Base-by-base conservation (phyloP, 2,329 filamentous ascomycete genomes). In the Grosmannia penicillata region DNA sequence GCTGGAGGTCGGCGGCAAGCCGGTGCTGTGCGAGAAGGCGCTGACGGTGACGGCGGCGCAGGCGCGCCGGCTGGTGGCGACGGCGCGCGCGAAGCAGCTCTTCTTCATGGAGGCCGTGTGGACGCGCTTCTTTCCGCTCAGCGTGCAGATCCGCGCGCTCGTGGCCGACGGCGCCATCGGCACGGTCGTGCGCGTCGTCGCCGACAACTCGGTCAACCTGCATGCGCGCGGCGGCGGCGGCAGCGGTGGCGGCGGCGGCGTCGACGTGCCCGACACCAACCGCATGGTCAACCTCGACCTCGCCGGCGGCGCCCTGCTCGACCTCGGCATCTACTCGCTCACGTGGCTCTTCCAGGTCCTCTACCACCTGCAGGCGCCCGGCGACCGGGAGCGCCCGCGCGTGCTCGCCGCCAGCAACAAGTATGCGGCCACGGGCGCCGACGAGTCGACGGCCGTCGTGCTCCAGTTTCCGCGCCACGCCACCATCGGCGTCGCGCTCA, bases 311-410 rank as follows among this genome's bases (percentile, higher is more conserved):
- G 80, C 78, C 2, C 63, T 93, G 39, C 69, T 94, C 36, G 86
- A 94, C 57, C 65, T 94, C 41, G 86, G 86, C 44, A 81, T 94
- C 57, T 94, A 94, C 63, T 75, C 82, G 33, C 61, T 94, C 44
- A 93, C 84, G 24, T 94, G 86, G 86, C 71, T 91, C 36, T 93
- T 89, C 68, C 84, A 93, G 60, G 80, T 79, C 32, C 69, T 93
- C 22, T 93, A 93, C 60, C 82, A 86, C 56, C 74, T 81, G 4
- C 80, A 87, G 52, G 68, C 77, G 2, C 38, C 39, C 47, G 23
- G 70, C 19, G 63, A 71, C 38, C 81, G 84, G 48, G 71, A 83
- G 56, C 53, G 70, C 1, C 86, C 86, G 6, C 68, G 63, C 32
- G 76, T 91, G 4, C 61, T 75, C 9, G 70, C 77, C 1, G 73